Percentiles rank a stretch among this genome's conserved stretches.
Evolutionary conservation across 805 yeast species (phyloP).

Genomic region (Sungouiella blattae): DNA sequence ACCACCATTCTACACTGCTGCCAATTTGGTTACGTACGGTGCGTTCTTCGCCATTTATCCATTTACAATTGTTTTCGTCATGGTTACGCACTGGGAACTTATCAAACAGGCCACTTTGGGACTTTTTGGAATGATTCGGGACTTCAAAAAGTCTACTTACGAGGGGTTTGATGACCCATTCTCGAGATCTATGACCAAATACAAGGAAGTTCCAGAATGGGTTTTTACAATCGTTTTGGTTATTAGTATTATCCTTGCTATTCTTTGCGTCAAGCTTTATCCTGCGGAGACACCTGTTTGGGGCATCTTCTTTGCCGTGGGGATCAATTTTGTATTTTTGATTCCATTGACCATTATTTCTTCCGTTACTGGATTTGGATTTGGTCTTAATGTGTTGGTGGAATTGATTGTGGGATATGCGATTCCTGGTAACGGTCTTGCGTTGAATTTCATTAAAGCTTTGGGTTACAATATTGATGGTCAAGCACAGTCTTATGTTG

Average conservation of each 20-base stretch:
- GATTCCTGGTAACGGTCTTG: constrained; percentile 33
- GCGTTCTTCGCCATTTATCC: constrained; percentile 24
- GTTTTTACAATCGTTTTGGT: constrained; percentile 22
- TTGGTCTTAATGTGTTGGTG: constrained; percentile 34
- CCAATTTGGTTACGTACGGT: constrained; percentile 20
- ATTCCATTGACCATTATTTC: constrained; percentile 27
- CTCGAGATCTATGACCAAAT: constrained; percentile 29
- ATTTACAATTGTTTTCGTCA: constrained; percentile 20
- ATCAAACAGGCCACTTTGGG: constrained; percentile 12
- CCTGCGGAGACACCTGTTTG: constrained; percentile 36
- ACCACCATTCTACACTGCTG: constrained; percentile 22
- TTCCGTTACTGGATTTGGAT: constrained; percentile 28
- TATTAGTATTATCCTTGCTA: constrained; percentile 27
- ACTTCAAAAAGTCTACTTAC: constrained; percentile 21
- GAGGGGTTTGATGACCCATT: constrained; percentile 33
- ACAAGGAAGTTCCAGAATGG: constrained; percentile 36
- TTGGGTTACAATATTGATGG: constrained; percentile 55
- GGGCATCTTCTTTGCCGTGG: constrained; percentile 33
- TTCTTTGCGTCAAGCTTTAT: constrained; percentile 28
- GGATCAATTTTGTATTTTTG: constrained; percentile 30
- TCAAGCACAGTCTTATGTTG: constrained; percentile 52
- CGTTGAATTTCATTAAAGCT: constrained; percentile 50
- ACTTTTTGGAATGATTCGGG: constrained; percentile 13
- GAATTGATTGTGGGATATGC: constrained; percentile 37
- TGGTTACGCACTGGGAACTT: constrained; percentile 12